phyloP scores from a whole-genome alignment of 192 early-diverging fungal genomes.

The Podila epigama region DNA sequence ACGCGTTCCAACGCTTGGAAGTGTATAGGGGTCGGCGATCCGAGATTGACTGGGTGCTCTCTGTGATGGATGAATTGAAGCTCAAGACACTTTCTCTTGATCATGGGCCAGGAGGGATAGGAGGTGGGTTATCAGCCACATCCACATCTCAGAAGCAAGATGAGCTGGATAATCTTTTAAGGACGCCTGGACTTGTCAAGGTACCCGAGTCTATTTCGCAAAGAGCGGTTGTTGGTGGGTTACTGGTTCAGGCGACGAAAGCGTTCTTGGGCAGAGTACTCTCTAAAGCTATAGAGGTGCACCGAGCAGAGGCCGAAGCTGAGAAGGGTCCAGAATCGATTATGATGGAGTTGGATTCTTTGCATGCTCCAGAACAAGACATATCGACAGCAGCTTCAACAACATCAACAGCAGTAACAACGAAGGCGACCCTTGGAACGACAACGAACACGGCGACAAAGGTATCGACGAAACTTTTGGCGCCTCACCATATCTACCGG shows the following conservation, averaged over 20 bases:
- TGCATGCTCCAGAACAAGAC: slow-evolving; percentile 35
- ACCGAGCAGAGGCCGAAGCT: slow-evolving; percentile 35
- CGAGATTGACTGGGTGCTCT: slow-evolving; percentile 47
- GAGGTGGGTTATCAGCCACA: too few species aligned
- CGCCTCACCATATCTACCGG: slow-evolving; percentile 63
- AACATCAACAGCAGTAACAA: too few species aligned
- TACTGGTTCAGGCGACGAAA: slow-evolving; percentile 58
- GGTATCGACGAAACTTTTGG: slow-evolving; percentile 50
- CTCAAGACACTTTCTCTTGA: slow-evolving; percentile 40
- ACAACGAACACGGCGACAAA: neutral
- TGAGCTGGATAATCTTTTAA: slow-evolving; percentile 20
- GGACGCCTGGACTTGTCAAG: slow-evolving; percentile 17
- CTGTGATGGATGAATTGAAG: slow-evolving; percentile 49
- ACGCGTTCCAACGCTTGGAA: slow-evolving; percentile 36
- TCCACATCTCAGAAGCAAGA: slow-evolving; percentile 11
- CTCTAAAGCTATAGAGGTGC: slow-evolving; percentile 46
- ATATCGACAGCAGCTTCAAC: too few species aligned
- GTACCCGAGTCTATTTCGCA: slow-evolving; percentile 54
- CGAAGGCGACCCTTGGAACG: neutral
- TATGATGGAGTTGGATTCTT: slow-evolving; percentile 36
- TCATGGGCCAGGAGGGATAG: slow-evolving; percentile 15
- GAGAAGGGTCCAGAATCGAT: slow-evolving; percentile 38
- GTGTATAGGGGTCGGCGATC: slow-evolving; percentile 44
- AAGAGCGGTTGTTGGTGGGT: slow-evolving; percentile 54
- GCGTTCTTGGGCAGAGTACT: slow-evolving; percentile 56